Percentiles rank a stretch among this genome's conserved stretches.
These are phyloP conservation scores for Evernia prunastri DNA, from an alignment of 495 filamentous ascomycete genomes.

Conservation along the genomic window DNA sequence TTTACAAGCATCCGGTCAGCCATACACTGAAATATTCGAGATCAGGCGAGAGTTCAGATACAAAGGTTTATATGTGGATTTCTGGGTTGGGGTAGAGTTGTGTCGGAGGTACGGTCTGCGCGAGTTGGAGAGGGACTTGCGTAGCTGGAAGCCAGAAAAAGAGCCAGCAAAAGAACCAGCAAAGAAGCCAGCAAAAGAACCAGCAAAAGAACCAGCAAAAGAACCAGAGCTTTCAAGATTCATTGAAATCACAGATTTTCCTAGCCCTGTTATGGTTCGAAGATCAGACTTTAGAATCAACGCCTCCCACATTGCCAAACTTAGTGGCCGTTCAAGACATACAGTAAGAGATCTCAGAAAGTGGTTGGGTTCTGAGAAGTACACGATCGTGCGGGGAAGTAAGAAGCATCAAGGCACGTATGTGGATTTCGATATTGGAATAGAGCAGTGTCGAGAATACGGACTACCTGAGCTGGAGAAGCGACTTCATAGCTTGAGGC, in stretches of 20 bases:
- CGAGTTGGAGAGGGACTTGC: background rate
- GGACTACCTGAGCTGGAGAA: background rate
- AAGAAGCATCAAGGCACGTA: background rate
- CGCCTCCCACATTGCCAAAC: background rate
- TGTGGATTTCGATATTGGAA: conserved; percentile 7
- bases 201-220: no score
- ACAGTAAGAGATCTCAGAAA: background rate
- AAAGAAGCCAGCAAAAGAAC: no score
- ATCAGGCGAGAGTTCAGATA: no score
- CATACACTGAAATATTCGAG: background rate
- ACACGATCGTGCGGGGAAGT: background rate
- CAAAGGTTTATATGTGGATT: no score
- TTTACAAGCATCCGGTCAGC: background rate
- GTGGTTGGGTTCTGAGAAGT: background rate
- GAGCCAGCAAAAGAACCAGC: no score
- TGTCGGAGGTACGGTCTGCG: background rate
- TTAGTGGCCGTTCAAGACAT: background rate
- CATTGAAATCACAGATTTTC: conserved; percentile 3
- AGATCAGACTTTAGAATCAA: conserved; percentile 7
- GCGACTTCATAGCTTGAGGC: conserved; percentile 3
- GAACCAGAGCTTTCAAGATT: background rate
- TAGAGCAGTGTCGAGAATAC: conserved; percentile 3
- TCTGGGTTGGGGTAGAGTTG: conserved; percentile 1
- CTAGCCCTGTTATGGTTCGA: background rate
- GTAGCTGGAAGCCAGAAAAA: background rate